These are phyloP conservation scores for Kazachstania sp. DNA, from an alignment of 1,139 yeast species.

Conservation along the genomic window DNA sequence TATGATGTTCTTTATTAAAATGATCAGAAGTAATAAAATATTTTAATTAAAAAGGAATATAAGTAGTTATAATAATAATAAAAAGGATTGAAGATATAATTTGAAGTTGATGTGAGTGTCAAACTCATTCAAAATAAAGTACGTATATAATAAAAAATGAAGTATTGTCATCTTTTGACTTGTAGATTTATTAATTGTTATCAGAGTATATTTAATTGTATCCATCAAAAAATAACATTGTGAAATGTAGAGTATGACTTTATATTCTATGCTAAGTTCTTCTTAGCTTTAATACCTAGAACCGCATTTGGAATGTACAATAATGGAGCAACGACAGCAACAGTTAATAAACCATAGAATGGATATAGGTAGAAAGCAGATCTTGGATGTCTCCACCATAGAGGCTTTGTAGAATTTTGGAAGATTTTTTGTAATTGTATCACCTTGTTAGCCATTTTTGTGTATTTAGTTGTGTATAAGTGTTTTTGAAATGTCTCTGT, in stretches of 20 bases:
- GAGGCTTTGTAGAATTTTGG: constrained; percentile 62
- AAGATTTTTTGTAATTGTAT: constrained; percentile 67
- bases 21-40: background rate
- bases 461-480: background rate
- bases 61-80: background rate
- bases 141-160: background rate
- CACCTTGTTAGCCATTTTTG: constrained; percentile 49
- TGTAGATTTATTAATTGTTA: background rate
- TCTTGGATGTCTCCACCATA: constrained; percentile 73
- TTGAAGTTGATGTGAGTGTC: background rate
- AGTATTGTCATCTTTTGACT: background rate
- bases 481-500: background rate
- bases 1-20: background rate
- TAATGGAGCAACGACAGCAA: constrained; percentile 61
- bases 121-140: constrained; percentile 1
- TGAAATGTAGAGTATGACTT: background rate
- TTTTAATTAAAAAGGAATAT: background rate
- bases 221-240: background rate
- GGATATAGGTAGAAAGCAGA: constrained; percentile 80
- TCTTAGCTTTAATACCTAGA: constrained; percentile 52
- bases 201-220: background rate
- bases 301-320: constrained; percentile 75
- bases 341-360: constrained; percentile 76
- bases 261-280: background rate
- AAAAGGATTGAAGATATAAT: background rate